A percentile compares a stretch with the other conserved stretches of the same genome.
Conservation (phyloP, 2,329 filamentous ascomycete genomes). For the Pseudocercospora crystallina region DNA sequence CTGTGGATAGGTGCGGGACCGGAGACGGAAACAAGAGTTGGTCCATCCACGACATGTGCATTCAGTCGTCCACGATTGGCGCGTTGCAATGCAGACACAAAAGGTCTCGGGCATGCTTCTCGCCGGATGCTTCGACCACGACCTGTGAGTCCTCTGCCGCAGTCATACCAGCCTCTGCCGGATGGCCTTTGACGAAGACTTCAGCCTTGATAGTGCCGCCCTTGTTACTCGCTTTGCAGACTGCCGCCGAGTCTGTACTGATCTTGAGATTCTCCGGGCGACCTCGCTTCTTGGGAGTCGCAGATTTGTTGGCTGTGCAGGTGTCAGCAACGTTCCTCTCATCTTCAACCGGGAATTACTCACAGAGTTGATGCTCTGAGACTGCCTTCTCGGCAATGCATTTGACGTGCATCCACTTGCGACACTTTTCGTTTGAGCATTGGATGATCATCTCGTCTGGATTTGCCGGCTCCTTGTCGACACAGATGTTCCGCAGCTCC, state of each 20-base stretch:
- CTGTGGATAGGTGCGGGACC: background rate
- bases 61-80: conserved; percentile 25
- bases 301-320: conserved; percentile 16
- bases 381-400: conserved; percentile 38
- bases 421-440: conserved; percentile 39
- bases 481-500: conserved; percentile 41
- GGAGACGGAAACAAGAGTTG: background rate
- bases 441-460: conserved; percentile 44
- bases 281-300: conserved; percentile 16
- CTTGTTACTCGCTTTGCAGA: conserved; percentile 10
- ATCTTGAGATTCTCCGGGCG: conserved; percentile 18
- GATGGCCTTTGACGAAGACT: conserved; percentile 29
- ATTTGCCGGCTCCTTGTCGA: conserved; percentile 42
- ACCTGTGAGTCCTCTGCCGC: conserved; percentile 25
- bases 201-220: conserved; percentile 21
- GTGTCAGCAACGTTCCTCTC: conserved; percentile 3
- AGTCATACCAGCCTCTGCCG: conserved; percentile 9
- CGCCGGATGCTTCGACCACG: conserved; percentile 26
- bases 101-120: conserved; percentile 25
- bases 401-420: conserved; percentile 44
- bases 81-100: conserved; percentile 32
- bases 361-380: conserved; percentile 16
- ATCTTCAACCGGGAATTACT: background rate
- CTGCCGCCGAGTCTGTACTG: conserved; percentile 5
- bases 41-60: background rate